A percentile compares a stretch with the other conserved stretches of the same genome.
Evolutionary conservation across 2,329 filamentous ascomycete genomes (phyloP).

Genomic region (Arthrocladium fulminans): DNA sequence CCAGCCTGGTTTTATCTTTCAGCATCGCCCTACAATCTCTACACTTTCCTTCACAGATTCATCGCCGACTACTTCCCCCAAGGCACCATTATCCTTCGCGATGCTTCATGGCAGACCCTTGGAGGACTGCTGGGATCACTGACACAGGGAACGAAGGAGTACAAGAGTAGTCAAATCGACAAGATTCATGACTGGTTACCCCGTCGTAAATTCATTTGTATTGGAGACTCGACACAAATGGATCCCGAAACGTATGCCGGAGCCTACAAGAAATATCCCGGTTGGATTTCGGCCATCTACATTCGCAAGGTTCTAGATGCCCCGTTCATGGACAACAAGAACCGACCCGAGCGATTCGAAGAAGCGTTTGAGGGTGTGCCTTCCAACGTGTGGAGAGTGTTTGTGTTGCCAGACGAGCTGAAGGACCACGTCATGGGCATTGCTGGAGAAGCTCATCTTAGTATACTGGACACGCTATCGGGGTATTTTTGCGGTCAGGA

Average conservation of each 20-base stretch:
- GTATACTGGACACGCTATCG: not conserved
- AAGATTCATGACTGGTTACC: constrained; percentile 76
- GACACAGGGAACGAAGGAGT: constrained; percentile 66
- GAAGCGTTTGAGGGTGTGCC: constrained; percentile 72
- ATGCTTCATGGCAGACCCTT: constrained; percentile 78
- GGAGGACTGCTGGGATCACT: constrained; percentile 69
- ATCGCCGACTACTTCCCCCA: constrained; percentile 60
- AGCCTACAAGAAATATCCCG: constrained; percentile 57
- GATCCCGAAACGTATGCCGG: constrained; percentile 87
- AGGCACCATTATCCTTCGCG: constrained; percentile 75
- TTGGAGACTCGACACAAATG: constrained; percentile 85
- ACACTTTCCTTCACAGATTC: constrained; percentile 74
- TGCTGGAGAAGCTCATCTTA: constrained; percentile 12
- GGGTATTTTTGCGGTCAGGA: constrained; percentile 1
- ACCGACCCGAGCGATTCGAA: constrained; percentile 66
- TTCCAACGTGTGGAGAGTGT: constrained; percentile 65
- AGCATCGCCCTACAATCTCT: constrained; percentile 88
- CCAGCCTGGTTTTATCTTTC: constrained; percentile 89
- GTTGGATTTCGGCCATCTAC: constrained; percentile 74
- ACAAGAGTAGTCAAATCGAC: constrained; percentile 72
- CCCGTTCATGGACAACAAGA: constrained; percentile 64
- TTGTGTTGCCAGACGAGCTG: constrained; percentile 64
- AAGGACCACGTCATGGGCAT: constrained; percentile 27
- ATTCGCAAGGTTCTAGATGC: constrained; percentile 77
- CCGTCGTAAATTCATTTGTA: constrained; percentile 65